phyloP scores from a whole-genome alignment of 345 rosid genomes.

The Lepidium sativum region DNA sequence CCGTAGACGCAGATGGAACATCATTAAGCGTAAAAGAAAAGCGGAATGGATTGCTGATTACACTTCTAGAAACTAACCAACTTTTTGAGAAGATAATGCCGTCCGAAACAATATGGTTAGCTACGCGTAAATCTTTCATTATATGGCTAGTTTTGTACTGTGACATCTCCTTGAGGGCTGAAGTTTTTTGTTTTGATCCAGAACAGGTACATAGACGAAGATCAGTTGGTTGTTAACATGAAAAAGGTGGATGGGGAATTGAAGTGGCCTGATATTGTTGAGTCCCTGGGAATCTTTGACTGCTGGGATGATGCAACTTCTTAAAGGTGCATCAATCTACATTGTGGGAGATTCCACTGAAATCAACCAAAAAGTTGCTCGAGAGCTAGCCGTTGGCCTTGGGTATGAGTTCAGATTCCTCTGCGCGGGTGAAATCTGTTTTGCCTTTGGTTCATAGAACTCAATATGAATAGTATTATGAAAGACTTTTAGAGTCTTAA shows the following conservation, averaged over 20 bases:
- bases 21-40: conserved; percentile 45
- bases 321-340: conserved; percentile 74
- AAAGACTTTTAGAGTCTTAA: neutral
- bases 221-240: conserved; percentile 70
- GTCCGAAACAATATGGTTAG: conserved; percentile 80
- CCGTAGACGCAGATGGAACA: conserved; percentile 68
- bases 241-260: conserved; percentile 75
- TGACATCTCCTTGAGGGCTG: neutral
- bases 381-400: conserved; percentile 75
- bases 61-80: conserved; percentile 55
- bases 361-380: conserved; percentile 65
- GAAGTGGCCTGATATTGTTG: conserved; percentile 87
- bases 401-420: conserved; percentile 38
- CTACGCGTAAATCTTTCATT: neutral
- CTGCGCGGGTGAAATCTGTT: neutral
- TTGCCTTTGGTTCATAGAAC: neutral
- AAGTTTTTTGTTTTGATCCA: neutral
- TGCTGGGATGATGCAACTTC: conserved; percentile 64
- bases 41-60: conserved; percentile 35
- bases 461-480: neutral
- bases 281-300: conserved; percentile 91
- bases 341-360: conserved; percentile 69
- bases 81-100: conserved; percentile 70
- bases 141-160: neutral
- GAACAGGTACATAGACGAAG: conserved; percentile 74